Base-by-base conservation (phyloP, 2,329 filamentous ascomycete species). In the Cercospora nicotianae region DNA sequence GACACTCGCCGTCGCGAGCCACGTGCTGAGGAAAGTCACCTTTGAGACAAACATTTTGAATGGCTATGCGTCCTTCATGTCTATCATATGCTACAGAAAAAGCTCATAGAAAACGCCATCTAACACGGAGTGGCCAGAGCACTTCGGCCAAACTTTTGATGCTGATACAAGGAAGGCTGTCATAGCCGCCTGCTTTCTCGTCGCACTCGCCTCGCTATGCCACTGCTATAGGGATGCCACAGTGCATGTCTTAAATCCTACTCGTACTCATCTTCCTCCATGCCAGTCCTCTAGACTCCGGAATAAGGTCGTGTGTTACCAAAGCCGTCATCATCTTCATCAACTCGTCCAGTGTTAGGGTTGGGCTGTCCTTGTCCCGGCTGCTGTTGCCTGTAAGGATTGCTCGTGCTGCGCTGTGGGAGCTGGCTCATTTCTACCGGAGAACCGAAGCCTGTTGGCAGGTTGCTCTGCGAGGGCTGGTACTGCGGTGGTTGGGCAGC, bases 361-460 rank as follows among this genome's bases (percentile, higher is more conserved):
- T 16, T n/a, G 7, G 61, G 39, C 63, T 63, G 63, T 39, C 51
- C 57, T 39, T 64, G 60, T 55, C 48, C 48, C 2, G 42, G 53
- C 53, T 31, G 60, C 36, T 66, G 63, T 30, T 61, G 65, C 51
- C 68, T 64, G 58, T 74, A 75, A 30, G 73, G 72, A 57, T 74
- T 75, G 60, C 73, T 75, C 20, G 69, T 61, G 60, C 60, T 72
- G 28, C 72, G 68, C 16, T 68, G 66, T 51, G 69, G 65, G 28
- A 73, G 66, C 60, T 74, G 70, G 23, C 69, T 69, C 72, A 72
- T 73, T 65, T 73, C 71, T 12, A 72, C 64, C 12, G 63, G 63
- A 20, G 63, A 63, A 10, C 59, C 55, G 10, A 59, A 58, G 2
- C 68, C 51, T 33, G 69, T 66, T 31, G 70, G 58, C n/a, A 67